phyloP scores from a whole-genome alignment of 306 rosid genomes.

The Ormosia semicastrata region DNA sequence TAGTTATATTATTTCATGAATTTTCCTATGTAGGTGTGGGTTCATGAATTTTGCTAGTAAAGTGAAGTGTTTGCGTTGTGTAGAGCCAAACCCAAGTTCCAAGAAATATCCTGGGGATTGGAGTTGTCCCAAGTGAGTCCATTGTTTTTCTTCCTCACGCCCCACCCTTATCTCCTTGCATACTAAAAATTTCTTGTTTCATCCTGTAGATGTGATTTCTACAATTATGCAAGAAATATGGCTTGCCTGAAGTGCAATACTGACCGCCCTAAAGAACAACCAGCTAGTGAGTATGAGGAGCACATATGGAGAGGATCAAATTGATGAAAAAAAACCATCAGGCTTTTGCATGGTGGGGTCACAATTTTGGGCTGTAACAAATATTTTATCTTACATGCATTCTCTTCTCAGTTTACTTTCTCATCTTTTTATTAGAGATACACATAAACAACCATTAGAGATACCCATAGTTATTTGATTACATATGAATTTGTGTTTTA shows the following conservation, averaged over 20 bases:
- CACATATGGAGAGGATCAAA: constrained; percentile 48
- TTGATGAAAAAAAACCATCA: not conserved
- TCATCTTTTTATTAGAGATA: not conserved
- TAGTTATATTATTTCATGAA: not conserved
- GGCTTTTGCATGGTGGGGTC: not conserved
- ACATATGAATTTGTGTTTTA: not conserved
- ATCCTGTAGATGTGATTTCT: constrained; percentile 64
- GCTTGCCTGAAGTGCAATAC: constrained; percentile 63
- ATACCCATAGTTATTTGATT: not conserved
- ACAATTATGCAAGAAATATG: constrained; percentile 53
- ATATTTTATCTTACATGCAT: not conserved
- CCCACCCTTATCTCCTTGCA: not conserved
- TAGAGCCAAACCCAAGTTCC: constrained; percentile 51
- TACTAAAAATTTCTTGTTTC: not conserved
- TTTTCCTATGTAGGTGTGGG: constrained; percentile 56
- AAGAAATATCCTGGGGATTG: constrained; percentile 62
- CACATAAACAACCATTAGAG: not conserved
- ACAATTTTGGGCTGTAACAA: not conserved
- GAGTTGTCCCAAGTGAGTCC: constrained; percentile 82
- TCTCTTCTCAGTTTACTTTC: not conserved
- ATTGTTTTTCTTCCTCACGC: not conserved
- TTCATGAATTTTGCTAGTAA: constrained; percentile 81
- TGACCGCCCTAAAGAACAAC: constrained; percentile 37
- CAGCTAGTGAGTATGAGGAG: constrained; percentile 33
- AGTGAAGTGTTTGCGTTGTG: constrained; percentile 68